phyloP scores from a whole-genome alignment of 305 asterid genomes.

The Withania somnifera region DNA sequence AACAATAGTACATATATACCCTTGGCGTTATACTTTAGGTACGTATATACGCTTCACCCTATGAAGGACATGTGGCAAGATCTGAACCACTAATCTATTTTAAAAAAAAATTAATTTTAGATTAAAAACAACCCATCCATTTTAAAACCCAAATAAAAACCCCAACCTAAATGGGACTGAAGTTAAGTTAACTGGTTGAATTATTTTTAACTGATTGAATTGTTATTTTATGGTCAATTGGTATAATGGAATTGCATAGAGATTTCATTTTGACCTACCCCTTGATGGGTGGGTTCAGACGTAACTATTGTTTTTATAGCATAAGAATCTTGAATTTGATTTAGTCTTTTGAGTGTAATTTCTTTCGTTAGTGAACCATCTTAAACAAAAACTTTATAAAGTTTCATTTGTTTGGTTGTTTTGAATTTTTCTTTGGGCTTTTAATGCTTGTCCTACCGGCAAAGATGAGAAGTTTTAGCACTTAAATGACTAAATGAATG shows the following conservation, averaged over 20 bases:
- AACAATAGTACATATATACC: no score
- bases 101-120: no score
- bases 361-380: not conserved
- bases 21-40: no score
- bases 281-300: not conserved
- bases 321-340: not conserved
- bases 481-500: not conserved
- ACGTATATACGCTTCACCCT: no score
- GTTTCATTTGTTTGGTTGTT: not conserved
- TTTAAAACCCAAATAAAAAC: no score
- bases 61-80: no score
- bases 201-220: no score
- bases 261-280: not conserved
- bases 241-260: not conserved
- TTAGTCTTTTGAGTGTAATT: not conserved
- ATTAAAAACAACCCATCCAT: no score
- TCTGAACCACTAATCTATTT: no score
- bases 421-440: not conserved
- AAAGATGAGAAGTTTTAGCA: not conserved
- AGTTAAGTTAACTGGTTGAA: no score
- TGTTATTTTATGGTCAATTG: not conserved
- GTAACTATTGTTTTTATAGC: not conserved
- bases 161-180: no score
- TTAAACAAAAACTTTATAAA: not conserved
- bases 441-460: not conserved